Conservation (phyloP, 345 rosid genomes). For the Citrus maxima region DNA sequence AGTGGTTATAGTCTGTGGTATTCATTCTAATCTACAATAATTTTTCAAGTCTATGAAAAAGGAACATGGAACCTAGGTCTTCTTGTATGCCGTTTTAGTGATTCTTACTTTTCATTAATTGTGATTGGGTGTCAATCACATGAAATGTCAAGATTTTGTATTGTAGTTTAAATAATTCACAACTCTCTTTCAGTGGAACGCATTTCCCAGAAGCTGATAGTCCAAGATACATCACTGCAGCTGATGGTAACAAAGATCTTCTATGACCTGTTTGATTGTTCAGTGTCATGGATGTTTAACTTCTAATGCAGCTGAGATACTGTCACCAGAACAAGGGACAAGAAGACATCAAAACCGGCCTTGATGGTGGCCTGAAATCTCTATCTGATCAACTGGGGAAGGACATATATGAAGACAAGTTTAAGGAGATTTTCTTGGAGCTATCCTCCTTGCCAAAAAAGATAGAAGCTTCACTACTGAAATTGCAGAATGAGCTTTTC, state of each 20-base stretch:
- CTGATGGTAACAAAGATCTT: slow-evolving; percentile 49
- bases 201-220: slow-evolving; percentile 60
- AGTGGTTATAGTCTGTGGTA: slow-evolving; percentile 6
- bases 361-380: slow-evolving; percentile 58
- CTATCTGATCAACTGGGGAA: slow-evolving; percentile 58
- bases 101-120: background rate
- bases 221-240: slow-evolving; percentile 58
- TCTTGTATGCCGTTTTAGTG: background rate
- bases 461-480: slow-evolving; percentile 48
- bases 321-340: slow-evolving; percentile 63
- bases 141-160: background rate
- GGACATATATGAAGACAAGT: slow-evolving; percentile 43
- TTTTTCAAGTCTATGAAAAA: background rate
- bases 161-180: background rate
- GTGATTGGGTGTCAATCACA: background rate
- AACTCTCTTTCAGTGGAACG: slow-evolving; percentile 62
- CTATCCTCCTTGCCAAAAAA: slow-evolving; percentile 58
- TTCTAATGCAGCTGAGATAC: slow-evolving; percentile 22
- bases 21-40: background rate
- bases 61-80: background rate
- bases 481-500: slow-evolving; percentile 49
- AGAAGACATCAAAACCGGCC: slow-evolving; percentile 52
- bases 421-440: slow-evolving; percentile 40
- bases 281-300: slow-evolving; percentile 4
- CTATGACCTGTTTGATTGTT: slow-evolving; percentile 8